Evolutionary conservation across 805 yeast genomes (phyloP).

Genomic region (Candida glaebosa): DNA sequence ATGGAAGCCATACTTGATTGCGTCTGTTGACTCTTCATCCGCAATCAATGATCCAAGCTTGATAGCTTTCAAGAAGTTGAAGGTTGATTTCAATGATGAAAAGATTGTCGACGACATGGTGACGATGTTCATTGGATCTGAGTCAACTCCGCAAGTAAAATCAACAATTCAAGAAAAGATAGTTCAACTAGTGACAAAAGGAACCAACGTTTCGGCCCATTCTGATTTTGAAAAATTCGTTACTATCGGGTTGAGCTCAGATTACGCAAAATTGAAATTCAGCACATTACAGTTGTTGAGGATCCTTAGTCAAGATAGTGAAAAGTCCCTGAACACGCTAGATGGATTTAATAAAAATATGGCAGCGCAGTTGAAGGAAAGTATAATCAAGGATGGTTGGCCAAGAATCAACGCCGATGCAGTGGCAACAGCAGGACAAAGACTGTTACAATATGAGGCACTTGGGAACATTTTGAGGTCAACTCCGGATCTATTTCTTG

Average conservation of each 20-base stretch:
- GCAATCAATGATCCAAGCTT: slow-evolving; percentile 54
- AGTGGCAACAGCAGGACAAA: slow-evolving; percentile 37
- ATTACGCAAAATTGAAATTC: slow-evolving; percentile 49
- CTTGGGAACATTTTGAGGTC: slow-evolving; percentile 62
- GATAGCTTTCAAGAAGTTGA: slow-evolving; percentile 46
- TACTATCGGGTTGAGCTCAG: slow-evolving; percentile 58
- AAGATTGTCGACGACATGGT: slow-evolving; percentile 55
- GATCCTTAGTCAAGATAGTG: slow-evolving; percentile 43
- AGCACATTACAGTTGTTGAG: slow-evolving; percentile 61
- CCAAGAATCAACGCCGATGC: slow-evolving; percentile 40
- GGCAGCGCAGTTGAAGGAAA: slow-evolving; percentile 51
- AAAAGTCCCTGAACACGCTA: slow-evolving; percentile 7
- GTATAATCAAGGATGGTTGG: slow-evolving; percentile 58
- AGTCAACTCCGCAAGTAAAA: slow-evolving; percentile 51
- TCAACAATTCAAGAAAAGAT: slow-evolving; percentile 55
- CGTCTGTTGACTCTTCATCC: slow-evolving; percentile 57
- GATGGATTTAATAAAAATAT: slow-evolving; percentile 40
- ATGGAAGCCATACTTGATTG: slow-evolving; percentile 55
- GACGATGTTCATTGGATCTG: slow-evolving; percentile 50
- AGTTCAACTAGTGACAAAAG: slow-evolving; percentile 45
- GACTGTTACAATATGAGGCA: slow-evolving; percentile 73
- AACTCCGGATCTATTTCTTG: slow-evolving; percentile 36
- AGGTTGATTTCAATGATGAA: slow-evolving; percentile 50
- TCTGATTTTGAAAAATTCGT: slow-evolving; percentile 46
- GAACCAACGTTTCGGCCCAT: slow-evolving; percentile 48